phyloP scores from a whole-genome alignment of 495 filamentous ascomycete genomes.

The Antarctomyces pellizariae region DNA sequence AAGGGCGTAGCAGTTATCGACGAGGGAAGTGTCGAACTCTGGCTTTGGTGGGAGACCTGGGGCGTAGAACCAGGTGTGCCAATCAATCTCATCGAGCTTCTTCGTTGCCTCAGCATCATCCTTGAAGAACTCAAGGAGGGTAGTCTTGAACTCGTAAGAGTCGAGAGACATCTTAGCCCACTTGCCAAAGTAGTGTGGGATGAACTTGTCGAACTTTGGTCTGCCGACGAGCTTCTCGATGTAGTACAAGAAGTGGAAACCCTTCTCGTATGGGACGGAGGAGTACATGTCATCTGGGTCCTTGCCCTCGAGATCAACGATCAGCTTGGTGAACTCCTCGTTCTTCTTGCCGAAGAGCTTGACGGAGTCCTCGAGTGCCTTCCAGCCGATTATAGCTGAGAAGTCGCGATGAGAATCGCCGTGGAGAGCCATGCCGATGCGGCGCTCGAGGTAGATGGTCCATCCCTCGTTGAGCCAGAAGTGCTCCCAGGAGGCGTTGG shows the following conservation, averaged over 20 bases:
- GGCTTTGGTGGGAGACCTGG: constrained; percentile 80
- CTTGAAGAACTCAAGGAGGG: constrained; percentile 63
- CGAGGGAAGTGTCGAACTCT: constrained; percentile 68
- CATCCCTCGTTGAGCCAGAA: constrained; percentile 96
- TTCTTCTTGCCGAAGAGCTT: constrained; percentile 47
- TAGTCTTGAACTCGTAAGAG: constrained; percentile 78
- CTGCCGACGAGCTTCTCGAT: constrained; percentile 72
- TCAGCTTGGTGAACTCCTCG: constrained; percentile 80
- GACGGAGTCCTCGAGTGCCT: constrained; percentile 42
- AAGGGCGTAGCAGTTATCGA: constrained; percentile 62
- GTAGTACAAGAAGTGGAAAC: constrained; percentile 58
- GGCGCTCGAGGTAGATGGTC: constrained; percentile 81
- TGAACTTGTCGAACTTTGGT: constrained; percentile 74
- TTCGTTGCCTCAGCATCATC: constrained; percentile 40
- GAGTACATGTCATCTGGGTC: constrained; percentile 93
- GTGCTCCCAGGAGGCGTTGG: constrained; percentile 82
- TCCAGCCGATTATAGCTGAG: constrained; percentile 74
- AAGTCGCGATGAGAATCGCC: constrained; percentile 75
- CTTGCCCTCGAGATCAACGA: constrained; percentile 65
- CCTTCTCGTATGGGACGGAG: constrained; percentile 58
- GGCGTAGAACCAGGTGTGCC: constrained; percentile 68
- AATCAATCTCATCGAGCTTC: constrained; percentile 48
- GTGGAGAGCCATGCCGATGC: constrained; percentile 43
- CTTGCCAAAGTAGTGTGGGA: constrained; percentile 78
- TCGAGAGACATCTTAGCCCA: constrained; percentile 66